phyloP scores from a whole-genome alignment of 73 alveolate species.

The Breviolum minutum region DNA sequence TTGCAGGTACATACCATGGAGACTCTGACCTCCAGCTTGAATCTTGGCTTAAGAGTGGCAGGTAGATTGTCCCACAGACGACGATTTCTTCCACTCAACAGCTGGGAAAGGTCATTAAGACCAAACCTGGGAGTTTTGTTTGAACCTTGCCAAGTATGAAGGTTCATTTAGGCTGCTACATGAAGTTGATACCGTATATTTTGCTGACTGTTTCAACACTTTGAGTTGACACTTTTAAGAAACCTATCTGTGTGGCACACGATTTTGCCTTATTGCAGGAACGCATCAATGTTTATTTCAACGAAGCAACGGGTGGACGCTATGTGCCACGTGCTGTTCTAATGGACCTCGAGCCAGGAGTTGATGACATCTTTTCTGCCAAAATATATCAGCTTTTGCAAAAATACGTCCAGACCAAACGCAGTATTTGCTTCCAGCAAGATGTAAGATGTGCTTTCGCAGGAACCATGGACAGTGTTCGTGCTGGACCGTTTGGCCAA shows the following conservation, averaged over 20 bases:
- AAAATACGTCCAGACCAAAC: no score
- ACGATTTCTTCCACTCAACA: no score
- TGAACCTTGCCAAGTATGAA: no score
- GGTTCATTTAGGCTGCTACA: neutral
- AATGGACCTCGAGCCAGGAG: slow-evolving; percentile 6
- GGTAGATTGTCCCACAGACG: neutral
- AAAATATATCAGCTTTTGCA: no score
- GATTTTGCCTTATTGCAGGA: no score
- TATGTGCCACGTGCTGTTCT: neutral
- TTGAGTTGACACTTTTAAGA: neutral
- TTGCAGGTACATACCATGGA: slow-evolving; percentile 98
- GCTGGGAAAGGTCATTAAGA: no score
- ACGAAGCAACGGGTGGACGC: neutral
- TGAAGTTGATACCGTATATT: neutral
- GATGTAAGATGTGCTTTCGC: neutral
- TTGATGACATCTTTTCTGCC: neutral
- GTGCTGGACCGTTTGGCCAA: no score
- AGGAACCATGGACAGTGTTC: neutral
- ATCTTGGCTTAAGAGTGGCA: neutral
- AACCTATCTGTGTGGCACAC: neutral
- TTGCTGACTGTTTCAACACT: neutral
- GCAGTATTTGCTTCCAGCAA: no score
- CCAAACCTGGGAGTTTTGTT: no score
- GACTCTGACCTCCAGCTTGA: slow-evolving; percentile 98
- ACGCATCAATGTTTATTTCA: no score